A percentile compares a stretch with the other conserved stretches of the same genome.
Evolutionary conservation across 2,329 filamentous ascomycete genomes (phyloP).

Genomic region (Aureobasidium namibiae): DNA sequence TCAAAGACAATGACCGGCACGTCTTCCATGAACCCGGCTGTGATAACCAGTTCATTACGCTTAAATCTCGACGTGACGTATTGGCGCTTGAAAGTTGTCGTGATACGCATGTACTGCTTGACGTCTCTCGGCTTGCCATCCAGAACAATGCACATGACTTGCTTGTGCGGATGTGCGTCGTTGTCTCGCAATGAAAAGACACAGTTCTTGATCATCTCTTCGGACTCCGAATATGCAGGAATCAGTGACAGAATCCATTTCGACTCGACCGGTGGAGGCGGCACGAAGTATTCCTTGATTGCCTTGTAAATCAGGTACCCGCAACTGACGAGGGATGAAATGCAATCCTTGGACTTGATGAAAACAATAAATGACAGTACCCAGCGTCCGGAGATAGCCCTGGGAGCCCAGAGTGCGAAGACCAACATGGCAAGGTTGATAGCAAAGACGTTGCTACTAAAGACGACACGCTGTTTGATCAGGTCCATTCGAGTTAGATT

Average conservation of each 20-base stretch:
- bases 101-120: conserved; percentile 18
- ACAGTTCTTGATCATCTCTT: conserved; percentile 21
- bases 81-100: conserved; percentile 16
- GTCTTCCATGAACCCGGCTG: conserved; percentile 20
- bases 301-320: conserved; percentile 10
- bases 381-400: conserved; percentile 12
- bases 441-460: background rate
- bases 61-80: conserved; percentile 20
- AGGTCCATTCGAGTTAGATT: background rate
- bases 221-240: conserved; percentile 19
- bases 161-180: conserved; percentile 18
- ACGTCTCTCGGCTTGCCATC: conserved; percentile 19
- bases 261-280: conserved; percentile 13
- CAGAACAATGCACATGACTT: conserved; percentile 20
- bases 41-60: conserved; percentile 17
- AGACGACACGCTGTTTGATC: conserved; percentile 4
- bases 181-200: conserved; percentile 20
- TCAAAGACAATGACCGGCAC: conserved; percentile 20
- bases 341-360: conserved; percentile 20
- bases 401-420: background rate
- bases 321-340: conserved; percentile 16
- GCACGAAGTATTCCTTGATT: conserved; percentile 13
- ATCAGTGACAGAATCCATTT: conserved; percentile 21
- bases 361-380: conserved; percentile 19
- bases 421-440: conserved; percentile 9